Base-by-base conservation (phyloP, 2,329 filamentous ascomycete genomes). In the Thermothelomyces thermophilus region DNA sequence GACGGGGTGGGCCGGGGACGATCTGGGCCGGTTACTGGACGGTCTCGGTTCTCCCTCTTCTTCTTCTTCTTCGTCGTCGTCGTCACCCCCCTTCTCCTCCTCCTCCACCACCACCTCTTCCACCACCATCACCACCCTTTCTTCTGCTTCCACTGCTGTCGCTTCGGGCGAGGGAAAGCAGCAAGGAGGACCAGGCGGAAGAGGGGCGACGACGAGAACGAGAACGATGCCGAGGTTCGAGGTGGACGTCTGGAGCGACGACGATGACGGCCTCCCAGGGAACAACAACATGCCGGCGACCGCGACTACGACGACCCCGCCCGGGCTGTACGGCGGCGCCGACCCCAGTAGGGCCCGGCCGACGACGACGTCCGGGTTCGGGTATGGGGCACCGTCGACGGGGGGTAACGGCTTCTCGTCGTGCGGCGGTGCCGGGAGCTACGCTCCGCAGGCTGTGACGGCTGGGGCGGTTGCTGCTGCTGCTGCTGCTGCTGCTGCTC, bases 21-120 rank as follows among this genome's bases (percentile, higher is more conserved):
- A 67, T 52, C 37, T 68, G 24, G 53, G 57, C 1, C 47, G 54
- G 41, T 45, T 67, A 39, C 61, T 67, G 34, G 51, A 41, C 2
- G 52, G 55, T 14, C 13, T 46, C 11, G 5, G 11, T 26, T 39
- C 19, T 39, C 3, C 9, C 14, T 39, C 36, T 24, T 39, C 36
- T 14, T 36, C 34, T 33, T 33, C 30, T 14, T 33, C 30, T 26
- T 26, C 9, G 17, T 6, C 5, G 0, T 16, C 6, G 34, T 16
- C 16, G n/a, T n/a, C n/a, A n/a, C n/a, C n/a, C n/a, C n/a, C n/a
- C n/a, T n/a, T n/a, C n/a, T n/a, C n/a, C n/a, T n/a, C n/a, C n/a
- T n/a, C n/a, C n/a, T n/a, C n/a, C n/a, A n/a, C n/a, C n/a, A n/a
- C n/a, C n/a, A n/a, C n/a, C n/a, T n/a, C n/a, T n/a, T n/a, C n/a